Evolutionary conservation across 2,329 filamentous ascomycete species (phyloP), one percentile per base, ranked within the genome.

Genomic region (Clarireedia paspali): DNA sequence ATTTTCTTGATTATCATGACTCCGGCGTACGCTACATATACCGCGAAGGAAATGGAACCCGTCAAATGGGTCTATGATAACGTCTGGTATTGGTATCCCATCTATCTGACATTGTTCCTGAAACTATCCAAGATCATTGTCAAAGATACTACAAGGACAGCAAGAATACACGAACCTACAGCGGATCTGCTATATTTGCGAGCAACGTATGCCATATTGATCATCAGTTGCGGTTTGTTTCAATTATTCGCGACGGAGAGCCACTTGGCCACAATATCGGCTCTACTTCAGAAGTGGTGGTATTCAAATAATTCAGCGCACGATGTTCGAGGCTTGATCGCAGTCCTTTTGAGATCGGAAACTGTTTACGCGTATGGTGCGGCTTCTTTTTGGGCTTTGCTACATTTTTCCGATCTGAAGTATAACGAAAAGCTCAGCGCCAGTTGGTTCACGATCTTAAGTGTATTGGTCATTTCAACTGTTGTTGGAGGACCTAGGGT

Each of bases 51-150:
- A 3, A 48, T 64, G 12, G 51, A 57, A n/a, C 63, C 50, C n/a
- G 59, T 60, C 6, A 65, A 68, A 57, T 63, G 59, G 57, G 54
- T 69, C 24, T 23, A 52, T 10, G 67, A 66, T 46, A 64, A 62
- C 2, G 24, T 62, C 39, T 80, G 77, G 75, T 76, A 80, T 59
- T 67, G 72, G 6, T 68, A 67, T 50, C 67, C 67, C 4, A 64
- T 53, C 46, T 64, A 3, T 61, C 60, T 47, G 59, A 61, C 26
- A 52, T 59, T 42, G 12, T 55, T 44, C 50, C 40, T 47, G 40
- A 46, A 42, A 17, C 9, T 47, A 26, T 14, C 38, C 5, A 38
- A 26, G 2, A 20, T 39, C 6, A 4, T 27, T 23, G 30, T 53
- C n/a, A 53, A 53, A 12, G 51, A 53, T 12, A 53, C 51, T 12